These are phyloP conservation scores for Neurospora sp. DNA, from an alignment of 495 filamentous ascomycete genomes.

Conservation along the genomic window DNA sequence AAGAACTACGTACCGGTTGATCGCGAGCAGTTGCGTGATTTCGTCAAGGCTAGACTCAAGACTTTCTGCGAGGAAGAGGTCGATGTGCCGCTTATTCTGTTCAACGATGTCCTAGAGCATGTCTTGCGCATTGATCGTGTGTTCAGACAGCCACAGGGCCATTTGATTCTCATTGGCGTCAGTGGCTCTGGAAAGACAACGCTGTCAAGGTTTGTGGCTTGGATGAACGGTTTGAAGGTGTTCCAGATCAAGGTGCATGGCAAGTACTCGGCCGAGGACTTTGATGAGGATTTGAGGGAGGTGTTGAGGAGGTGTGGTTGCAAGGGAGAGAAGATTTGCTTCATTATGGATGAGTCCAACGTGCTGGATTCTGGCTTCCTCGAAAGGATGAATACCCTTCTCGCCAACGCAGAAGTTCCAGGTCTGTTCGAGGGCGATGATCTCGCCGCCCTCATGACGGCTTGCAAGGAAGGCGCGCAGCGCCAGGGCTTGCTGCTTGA, in stretches of 20 bases:
- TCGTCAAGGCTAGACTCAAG: conserved; percentile 91
- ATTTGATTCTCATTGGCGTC: conserved; percentile 95
- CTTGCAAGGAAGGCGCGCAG: conserved; percentile 95
- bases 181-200: conserved; percentile 98
- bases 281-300: conserved; percentile 91
- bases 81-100: conserved; percentile 91
- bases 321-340: conserved; percentile 98
- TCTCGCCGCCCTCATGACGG: conserved; percentile 91
- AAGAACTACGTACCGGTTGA: conserved; percentile 97
- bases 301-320: conserved; percentile 90
- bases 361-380: conserved; percentile 97
- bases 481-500: conserved; percentile 90
- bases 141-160: conserved; percentile 95
- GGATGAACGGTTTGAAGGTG: conserved; percentile 99
- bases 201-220: conserved; percentile 92
- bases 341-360: conserved; percentile 99
- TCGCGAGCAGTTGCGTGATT: conserved; percentile 85
- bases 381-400: conserved; percentile 96
- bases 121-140: conserved; percentile 96
- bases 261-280: conserved; percentile 96
- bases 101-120: conserved; percentile 97
- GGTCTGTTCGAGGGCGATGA: conserved; percentile 98
- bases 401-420: conserved; percentile 96
- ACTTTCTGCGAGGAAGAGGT: conserved; percentile 99
- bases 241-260: conserved; percentile 99